Evolutionary conservation across 108 stramenopile species (phyloP), one percentile per base, ranked within the genome.

Genomic region (Heterococcus sp.): DNA sequence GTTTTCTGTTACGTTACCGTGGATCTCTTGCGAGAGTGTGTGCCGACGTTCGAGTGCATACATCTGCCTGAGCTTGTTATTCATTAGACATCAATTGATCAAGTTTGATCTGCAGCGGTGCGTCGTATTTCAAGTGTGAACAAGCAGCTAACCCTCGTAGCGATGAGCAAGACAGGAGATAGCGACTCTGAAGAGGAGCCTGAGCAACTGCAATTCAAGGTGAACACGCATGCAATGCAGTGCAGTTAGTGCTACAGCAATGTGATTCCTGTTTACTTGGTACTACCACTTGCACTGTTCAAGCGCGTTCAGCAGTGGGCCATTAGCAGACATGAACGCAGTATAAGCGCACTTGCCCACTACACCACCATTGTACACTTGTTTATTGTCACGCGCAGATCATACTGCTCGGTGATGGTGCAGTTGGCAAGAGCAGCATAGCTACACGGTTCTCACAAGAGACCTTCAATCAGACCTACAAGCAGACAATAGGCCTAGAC

Each of bases 401-500:
- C 2, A 90, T 91, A 27, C 66, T 91, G 0, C 37, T 90, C 35
- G 90, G 90, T 11, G 89, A 91, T 63, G 90, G 90, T 0, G 88
- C 89, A 2, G 90, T 91, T 4, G 90, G 90, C 1, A 91, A 91
- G 63, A 91, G 89, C 3, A 89, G 86, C 1, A 89, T 90, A 27
- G 86, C 87, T 1, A 82, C 63, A 0, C 75, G 90, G 35, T 90
- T 91, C 38, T 33, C 87, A 1, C 29, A 89, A 8, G 85, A 84
- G 26, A 68, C 72, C 21, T 91, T 91, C 64, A 64, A 69, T 2
- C 66, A 87, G 27, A n/a, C 71, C 1, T 90, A 91, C 84, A 90
- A 90, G 80, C 90, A 91, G 65, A 91, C 90, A 0, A 89, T 91
- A 46, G 90, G 90, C 2, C 74, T 91, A 14, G 90, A 91, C 82